These are phyloP conservation scores for Diutina neorugosa DNA, from an alignment of 1,139 yeast species.

Conservation along the genomic window DNA sequence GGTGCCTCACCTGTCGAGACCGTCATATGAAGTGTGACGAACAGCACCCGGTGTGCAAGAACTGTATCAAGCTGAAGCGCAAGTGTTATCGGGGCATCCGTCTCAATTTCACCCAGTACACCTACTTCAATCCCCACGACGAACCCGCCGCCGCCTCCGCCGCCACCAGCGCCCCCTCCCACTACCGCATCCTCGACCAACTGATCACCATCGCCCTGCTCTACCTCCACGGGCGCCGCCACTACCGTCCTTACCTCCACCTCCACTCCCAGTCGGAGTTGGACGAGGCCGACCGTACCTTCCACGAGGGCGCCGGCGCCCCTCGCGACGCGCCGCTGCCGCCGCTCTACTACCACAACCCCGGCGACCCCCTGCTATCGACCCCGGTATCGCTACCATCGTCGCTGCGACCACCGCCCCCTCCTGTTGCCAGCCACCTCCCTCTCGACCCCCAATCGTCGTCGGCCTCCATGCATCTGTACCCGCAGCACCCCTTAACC, in stretches of 20 bases:
- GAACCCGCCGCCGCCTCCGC: not conserved
- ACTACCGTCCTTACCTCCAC: conserved; percentile 2
- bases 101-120: conserved; percentile 33
- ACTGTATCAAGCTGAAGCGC: conserved; percentile 30
- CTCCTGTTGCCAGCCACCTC: not conserved
- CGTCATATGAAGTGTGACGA: conserved; percentile 40
- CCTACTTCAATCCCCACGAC: conserved; percentile 25
- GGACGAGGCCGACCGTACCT: conserved; percentile 1
- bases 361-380: not conserved
- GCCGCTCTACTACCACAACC: not conserved
- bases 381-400: not conserved
- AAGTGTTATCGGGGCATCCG: conserved; percentile 34
- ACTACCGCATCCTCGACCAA: conserved; percentile 1
- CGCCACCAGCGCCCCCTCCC: not conserved
- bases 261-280: not conserved
- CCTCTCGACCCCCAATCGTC: not conserved
- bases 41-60: conserved; percentile 32
- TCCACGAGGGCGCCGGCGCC: not conserved
- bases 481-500: not conserved
- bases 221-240: not conserved
- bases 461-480: not conserved
- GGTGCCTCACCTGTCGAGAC: conserved; percentile 36
- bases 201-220: conserved; percentile 4
- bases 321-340: not conserved
- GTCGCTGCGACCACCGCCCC: not conserved